Conservation (phyloP, 768 basidiomycete species). For the Galerina sulciceps region DNA sequence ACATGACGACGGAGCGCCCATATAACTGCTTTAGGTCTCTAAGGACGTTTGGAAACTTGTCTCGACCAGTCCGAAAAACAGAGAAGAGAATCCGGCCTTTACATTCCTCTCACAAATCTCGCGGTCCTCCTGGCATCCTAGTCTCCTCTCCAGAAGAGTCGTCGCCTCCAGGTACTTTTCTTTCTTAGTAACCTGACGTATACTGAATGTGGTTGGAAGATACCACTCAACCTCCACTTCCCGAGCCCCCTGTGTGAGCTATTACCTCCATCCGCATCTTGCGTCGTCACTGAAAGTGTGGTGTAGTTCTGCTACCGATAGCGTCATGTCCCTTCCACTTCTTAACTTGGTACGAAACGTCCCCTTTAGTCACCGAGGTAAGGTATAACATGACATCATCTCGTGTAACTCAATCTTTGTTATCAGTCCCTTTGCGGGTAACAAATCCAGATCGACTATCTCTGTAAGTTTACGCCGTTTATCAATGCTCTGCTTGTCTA, state of each 20-base stretch:
- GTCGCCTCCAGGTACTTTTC: constrained; percentile 15
- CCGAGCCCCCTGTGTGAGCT: constrained; percentile 30
- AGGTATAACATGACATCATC: constrained; percentile 16
- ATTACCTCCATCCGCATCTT: constrained; percentile 5
- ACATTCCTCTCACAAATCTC: constrained; percentile 15
- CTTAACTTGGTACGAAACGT: constrained; percentile 51
- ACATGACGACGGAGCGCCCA: not conserved
- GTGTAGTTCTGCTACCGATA: constrained; percentile 44
- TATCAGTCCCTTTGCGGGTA: constrained; percentile 41
- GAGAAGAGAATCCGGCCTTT: constrained; percentile 13
- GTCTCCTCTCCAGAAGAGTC: constrained; percentile 21
- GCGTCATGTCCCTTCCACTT: constrained; percentile 54
- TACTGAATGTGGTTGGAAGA: not conserved
- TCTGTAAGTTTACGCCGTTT: constrained; percentile 30
- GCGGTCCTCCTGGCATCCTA: constrained; percentile 19
- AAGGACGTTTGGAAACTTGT: constrained; percentile 15
- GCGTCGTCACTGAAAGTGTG: constrained; percentile 8
- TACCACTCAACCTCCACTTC: constrained; percentile 17
- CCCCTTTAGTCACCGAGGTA: constrained; percentile 50
- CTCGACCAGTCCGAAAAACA: constrained; percentile 1
- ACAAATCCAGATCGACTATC: constrained; percentile 46
- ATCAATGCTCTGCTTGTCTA: constrained; percentile 7
- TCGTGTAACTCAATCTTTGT: constrained; percentile 1
- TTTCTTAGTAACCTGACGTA: not conserved
- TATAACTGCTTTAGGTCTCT: constrained; percentile 11